Percentiles rank a stretch among this genome's conserved stretches.
phyloP scores from a whole-genome alignment of 495 filamentous ascomycete genomes.

The Xylaria palmicola region DNA sequence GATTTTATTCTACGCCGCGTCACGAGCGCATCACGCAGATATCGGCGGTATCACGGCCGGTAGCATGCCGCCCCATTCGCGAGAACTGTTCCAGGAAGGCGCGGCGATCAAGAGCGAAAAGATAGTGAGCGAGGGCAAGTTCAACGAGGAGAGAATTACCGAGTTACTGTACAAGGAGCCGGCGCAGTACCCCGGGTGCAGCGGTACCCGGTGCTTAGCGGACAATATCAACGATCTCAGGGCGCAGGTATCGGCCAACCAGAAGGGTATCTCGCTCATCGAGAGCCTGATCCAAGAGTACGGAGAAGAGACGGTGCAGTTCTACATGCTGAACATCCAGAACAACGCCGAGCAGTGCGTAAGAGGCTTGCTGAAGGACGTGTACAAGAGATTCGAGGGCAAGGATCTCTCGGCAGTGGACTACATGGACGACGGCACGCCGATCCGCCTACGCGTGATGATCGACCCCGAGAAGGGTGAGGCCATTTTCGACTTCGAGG shows the following conservation, averaged over 20 bases:
- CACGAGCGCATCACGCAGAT: constrained; percentile 92
- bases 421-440: constrained; percentile 92
- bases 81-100: constrained; percentile 91
- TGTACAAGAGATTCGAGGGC: constrained; percentile 74
- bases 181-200: constrained; percentile 81
- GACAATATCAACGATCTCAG: constrained; percentile 97
- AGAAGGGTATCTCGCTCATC: constrained; percentile 92
- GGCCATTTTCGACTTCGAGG: constrained; percentile 86
- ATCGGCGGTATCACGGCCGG: constrained; percentile 95
- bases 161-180: constrained; percentile 83
- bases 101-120: constrained; percentile 93
- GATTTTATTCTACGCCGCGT: constrained; percentile 96
- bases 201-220: constrained; percentile 82
- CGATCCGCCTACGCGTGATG: constrained; percentile 78
- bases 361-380: constrained; percentile 75
- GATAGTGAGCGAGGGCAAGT: constrained; percentile 83
- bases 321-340: constrained; percentile 95
- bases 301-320: constrained; percentile 84
- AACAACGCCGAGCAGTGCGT: constrained; percentile 87
- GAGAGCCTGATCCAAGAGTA: constrained; percentile 83
- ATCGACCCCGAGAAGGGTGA: constrained; percentile 83
- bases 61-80: constrained; percentile 93
- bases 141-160: constrained; percentile 83
- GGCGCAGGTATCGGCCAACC: constrained; percentile 93
- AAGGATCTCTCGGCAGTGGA: constrained; percentile 73